These are phyloP conservation scores for Leishmania mexicana DNA, from an alignment of 208 protist species.

Conservation along the genomic window DNA sequence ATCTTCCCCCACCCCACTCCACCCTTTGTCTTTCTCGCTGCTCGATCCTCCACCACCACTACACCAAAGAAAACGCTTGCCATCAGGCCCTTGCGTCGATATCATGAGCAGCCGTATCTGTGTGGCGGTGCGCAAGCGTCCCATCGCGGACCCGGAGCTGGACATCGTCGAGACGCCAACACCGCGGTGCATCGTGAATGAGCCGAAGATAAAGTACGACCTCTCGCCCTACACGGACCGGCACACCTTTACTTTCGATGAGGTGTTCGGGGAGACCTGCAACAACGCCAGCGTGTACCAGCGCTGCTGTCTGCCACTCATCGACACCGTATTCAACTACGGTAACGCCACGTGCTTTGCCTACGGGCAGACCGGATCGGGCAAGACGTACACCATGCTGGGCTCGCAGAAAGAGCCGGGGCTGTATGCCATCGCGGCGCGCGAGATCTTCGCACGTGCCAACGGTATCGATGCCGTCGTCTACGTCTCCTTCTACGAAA, in stretches of 20 bases:
- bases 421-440: constrained; percentile 94
- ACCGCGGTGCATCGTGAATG: constrained; percentile 82
- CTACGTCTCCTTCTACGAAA: constrained; percentile 96
- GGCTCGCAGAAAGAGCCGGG: constrained; percentile 86
- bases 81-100: constrained; percentile 1
- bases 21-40: neutral
- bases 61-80: neutral
- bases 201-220: constrained; percentile 96
- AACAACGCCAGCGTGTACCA: constrained; percentile 95
- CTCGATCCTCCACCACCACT: neutral
- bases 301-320: constrained; percentile 91
- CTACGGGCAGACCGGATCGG: constrained; percentile 97
- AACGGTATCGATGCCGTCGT: constrained; percentile 60
- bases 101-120: constrained; percentile 84
- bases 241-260: constrained; percentile 97
- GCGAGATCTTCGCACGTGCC: constrained; percentile 93
- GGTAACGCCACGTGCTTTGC: constrained; percentile 97
- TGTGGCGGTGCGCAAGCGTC: constrained; percentile 92
- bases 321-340: constrained; percentile 95
- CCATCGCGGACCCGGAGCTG: constrained; percentile 63
- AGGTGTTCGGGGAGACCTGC: constrained; percentile 91
- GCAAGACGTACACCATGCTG: constrained; percentile 95
- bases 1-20: neutral
- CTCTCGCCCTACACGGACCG: constrained; percentile 96
- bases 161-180: constrained; percentile 88